Evolutionary conservation across 225 moss, liverwort and hornwort genomes (phyloP), one percentile per base, ranked within the genome.

Genomic region (Bryum argenteum): DNA sequence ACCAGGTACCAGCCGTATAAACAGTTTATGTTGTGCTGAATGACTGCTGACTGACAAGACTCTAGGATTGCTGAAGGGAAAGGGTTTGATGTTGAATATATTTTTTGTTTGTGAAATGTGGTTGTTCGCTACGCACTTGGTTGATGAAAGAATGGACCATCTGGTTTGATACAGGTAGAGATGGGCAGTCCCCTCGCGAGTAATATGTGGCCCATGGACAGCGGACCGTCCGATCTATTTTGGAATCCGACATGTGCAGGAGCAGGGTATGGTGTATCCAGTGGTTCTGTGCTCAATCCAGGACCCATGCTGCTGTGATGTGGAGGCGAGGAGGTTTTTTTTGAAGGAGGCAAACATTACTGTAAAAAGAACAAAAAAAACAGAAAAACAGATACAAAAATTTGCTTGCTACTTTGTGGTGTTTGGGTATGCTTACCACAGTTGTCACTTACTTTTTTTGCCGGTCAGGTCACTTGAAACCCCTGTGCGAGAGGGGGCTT

Each of bases 191-290:
- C 87, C 65, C 84, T 95, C 40, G 84, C 83, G 76, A 85, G 78
- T 64, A 91, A 82, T 67, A 86, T 90, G 54, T 95, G 90, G 94
- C 90, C 89, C 47, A 89, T 89, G 79, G 90, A 92, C 66, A 78
- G 75, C 65, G 81, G 75, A 55, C 89, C 87, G 52, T 80, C 87
- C 33, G 92, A 87, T 66, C 88, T 90, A 37, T 80, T 89, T 54
- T 92, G 92, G 90, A 95, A 89, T 78, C 85, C 88, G 19, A 81
- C 88, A 33, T 91, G 80, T 67, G 81, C 84, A 33, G 91, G 86
- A 33, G 73, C 83, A 50, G 80, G 88, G 18, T 81, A 79, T 54
- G 79, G 81, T 24, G 77, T 89, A 47, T 83, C 89, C 55, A 89
- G 83, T 69, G 91, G 92, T 67, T 84, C 85, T 37, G 84, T 90